Conservation (phyloP, 768 basidiomycete species). For the Collybia nuda region DNA sequence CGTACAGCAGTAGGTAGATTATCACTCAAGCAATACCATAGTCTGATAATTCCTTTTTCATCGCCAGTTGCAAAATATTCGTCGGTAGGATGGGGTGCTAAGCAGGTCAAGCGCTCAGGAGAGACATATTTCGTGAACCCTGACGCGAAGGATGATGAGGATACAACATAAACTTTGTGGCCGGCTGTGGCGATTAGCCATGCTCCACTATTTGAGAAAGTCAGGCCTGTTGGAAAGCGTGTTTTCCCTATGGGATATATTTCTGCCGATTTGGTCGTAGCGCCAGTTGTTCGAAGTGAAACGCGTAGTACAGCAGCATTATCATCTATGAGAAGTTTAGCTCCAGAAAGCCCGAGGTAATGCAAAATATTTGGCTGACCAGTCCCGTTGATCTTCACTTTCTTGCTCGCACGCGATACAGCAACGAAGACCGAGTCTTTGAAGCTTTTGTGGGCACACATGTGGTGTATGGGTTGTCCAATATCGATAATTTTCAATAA, state of each 20-base stretch:
- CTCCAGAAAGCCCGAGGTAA: conserved; percentile 4
- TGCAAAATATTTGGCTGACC: conserved; percentile 21
- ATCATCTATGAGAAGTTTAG: conserved; percentile 35
- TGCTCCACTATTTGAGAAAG: conserved; percentile 71
- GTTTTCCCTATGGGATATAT: conserved; percentile 66
- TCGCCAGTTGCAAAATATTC: conserved; percentile 98
- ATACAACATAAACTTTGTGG: conserved; percentile 76
- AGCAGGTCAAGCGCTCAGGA: conserved; percentile 75
- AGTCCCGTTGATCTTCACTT: conserved; percentile 27
- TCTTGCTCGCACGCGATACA: conserved; percentile 50
- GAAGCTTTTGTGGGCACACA: conserved; percentile 71
- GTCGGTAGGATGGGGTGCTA: conserved; percentile 85
- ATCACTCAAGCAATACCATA: conserved; percentile 92
- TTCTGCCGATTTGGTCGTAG: conserved; percentile 48
- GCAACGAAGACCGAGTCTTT: conserved; percentile 73
- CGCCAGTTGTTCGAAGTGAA: conserved; percentile 50
- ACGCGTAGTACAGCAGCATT: conserved; percentile 63
- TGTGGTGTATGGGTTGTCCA: conserved; percentile 64
- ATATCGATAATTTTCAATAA: conserved; percentile 75
- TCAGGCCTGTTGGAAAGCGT: conserved; percentile 59
- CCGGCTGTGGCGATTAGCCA: conserved; percentile 78
- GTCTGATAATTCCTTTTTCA: conserved; percentile 73
- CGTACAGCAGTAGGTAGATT: conserved; percentile 45
- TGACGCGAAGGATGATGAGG: conserved; percentile 50
- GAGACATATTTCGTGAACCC: conserved; percentile 86